These are phyloP conservation scores for Basipetospora chlamydospora DNA, from an alignment of 2,329 filamentous ascomycete genomes.

Conservation along the genomic window DNA sequence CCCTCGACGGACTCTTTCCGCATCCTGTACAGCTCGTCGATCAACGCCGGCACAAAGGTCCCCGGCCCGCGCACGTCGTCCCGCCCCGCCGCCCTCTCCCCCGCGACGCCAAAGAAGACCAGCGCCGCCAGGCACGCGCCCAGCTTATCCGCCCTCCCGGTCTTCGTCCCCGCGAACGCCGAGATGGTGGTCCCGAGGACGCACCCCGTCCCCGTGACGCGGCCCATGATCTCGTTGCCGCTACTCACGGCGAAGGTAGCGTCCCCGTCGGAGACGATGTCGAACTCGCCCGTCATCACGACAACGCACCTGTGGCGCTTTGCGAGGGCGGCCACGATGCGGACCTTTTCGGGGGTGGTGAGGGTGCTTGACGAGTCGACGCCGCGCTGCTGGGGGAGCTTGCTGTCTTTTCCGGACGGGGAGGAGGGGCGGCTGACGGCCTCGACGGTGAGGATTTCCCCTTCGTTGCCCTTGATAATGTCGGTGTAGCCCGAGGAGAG, in stretches of 20 bases:
- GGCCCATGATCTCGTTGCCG: conserved; percentile 56
- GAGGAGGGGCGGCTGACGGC: conserved; percentile 14
- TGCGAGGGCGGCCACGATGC: conserved; percentile 53
- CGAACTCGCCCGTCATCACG: conserved; percentile 64
- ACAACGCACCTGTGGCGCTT: conserved; percentile 53
- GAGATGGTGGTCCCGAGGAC: conserved; percentile 71
- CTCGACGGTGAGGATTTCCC: conserved; percentile 65
- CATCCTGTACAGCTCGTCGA: conserved; percentile 52
- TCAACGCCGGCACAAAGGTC: conserved; percentile 70
- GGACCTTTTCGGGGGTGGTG: conserved; percentile 35
- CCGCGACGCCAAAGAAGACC: conserved; percentile 61
- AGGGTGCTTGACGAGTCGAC: conserved; percentile 62
- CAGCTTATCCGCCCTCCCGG: conserved; percentile 53
- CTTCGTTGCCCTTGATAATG: conserved; percentile 88
- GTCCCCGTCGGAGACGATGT: conserved; percentile 63
- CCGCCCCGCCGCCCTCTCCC: conserved; percentile 52
- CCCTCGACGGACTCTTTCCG: conserved; percentile 32
- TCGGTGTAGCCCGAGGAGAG: conserved; percentile 64
- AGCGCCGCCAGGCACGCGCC: conserved; percentile 58
- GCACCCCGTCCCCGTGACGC: conserved; percentile 71
- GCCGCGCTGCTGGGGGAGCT: conserved; percentile 51
- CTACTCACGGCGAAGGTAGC: conserved; percentile 57
- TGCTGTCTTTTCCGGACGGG: too few relatives aligned
- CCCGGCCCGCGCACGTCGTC: conserved; percentile 62
- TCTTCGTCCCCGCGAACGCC: conserved; percentile 45